Base-by-base conservation (phyloP, 108 stramenopile genomes). In the Skeletonema costatum region DNA sequence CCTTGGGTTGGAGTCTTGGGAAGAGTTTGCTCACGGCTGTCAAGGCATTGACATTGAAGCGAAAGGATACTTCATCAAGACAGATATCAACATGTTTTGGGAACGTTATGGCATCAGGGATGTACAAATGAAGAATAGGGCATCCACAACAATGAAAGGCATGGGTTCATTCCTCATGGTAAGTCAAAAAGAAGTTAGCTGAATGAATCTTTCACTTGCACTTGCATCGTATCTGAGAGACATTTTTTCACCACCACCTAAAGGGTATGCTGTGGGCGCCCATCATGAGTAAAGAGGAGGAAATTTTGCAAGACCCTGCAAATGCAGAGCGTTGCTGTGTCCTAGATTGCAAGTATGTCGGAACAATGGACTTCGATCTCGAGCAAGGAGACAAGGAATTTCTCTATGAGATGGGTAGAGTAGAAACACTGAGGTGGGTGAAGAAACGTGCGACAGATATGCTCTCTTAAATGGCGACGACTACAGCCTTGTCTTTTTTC, bases 301-400 rank as follows among this genome's bases (percentile, higher is more conserved):
- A 53, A 53, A 53, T 53, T 19, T 53, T 53, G 51, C 4, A 25
- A 53, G 51, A 53, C 21, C 51, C 51, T 9, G 19, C 25, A 25
- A 53, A 53, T 53, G 51, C 19, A 53, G 4, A 2, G 17, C 51
- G 51, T 21, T 53, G 51, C 19, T 53, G 51, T 53, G 51, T 53
- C 19, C 21, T 53, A 5, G 51, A 53, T 53, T 29, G 25, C 51
- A 53, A 21, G 51, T 53, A 53, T 53, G 51, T 53, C 5, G 51
- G 51, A 53, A 53, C 53, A 56, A 56, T 53, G 51, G 51, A 56
- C 53, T 56, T 56, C 0, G 53, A 56, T 29, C 53, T 56, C 29
- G 53, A 56, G 53, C 53, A 56, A 56, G 53, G 53, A 2, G 53
- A 56, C 53, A 56, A 56, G 53, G 53, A 56, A 56, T 56, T 56